Conservation (phyloP, 768 basidiomycete species). For the Termitomyces sp. region DNA sequence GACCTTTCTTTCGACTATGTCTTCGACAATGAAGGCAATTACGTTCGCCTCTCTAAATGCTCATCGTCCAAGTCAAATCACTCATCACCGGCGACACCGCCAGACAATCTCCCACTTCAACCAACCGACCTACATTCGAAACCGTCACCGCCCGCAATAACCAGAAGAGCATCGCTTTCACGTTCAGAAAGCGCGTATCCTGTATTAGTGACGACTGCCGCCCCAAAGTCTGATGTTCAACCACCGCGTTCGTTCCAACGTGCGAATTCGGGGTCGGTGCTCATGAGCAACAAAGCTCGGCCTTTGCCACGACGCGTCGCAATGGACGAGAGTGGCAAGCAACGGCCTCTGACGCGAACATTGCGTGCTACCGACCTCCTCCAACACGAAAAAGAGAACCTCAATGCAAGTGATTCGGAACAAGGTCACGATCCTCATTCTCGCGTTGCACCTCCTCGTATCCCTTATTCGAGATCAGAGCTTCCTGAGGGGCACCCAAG, state of each 20-base stretch:
- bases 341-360: constrained; percentile 9
- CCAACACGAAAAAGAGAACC: constrained; percentile 47
- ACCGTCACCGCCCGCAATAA: constrained; percentile 32
- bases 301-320: constrained; percentile 34
- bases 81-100: constrained; percentile 41
- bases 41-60: constrained; percentile 52
- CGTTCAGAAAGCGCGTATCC: constrained; percentile 62
- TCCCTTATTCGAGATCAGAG: constrained; percentile 22
- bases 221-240: constrained; percentile 19
- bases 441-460: constrained; percentile 8
- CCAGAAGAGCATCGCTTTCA: constrained; percentile 46
- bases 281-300: constrained; percentile 28
- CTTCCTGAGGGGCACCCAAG: constrained; percentile 23
- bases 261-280: constrained; percentile 56
- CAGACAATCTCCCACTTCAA: constrained; percentile 27
- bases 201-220: constrained; percentile 28
- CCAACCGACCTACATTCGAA: constrained; percentile 33
- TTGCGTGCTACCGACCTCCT: constrained; percentile 19
- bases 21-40: constrained; percentile 48
- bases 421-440: constrained; percentile 24
- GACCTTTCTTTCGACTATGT: constrained; percentile 67
- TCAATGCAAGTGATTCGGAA: constrained; percentile 30
- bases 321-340: constrained; percentile 28
- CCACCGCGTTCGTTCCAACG: constrained; percentile 57
- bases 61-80: constrained; percentile 34